These are phyloP conservation scores for Ogataea henricii DNA, from an alignment of 805 yeast species.

Conservation along the genomic window DNA sequence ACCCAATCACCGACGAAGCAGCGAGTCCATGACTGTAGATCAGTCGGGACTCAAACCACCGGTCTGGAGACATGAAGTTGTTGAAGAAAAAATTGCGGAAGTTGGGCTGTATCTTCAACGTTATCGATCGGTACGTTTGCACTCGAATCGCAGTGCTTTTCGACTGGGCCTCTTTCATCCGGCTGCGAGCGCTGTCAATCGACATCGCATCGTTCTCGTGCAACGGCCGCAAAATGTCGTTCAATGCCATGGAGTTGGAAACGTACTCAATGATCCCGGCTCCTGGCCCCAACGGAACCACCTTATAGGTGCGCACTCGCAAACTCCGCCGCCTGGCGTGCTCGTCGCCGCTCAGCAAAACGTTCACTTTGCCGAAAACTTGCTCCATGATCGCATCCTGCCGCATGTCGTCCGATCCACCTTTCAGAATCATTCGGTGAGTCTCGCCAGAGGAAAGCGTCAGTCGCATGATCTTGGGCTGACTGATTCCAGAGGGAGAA, in stretches of 20 bases:
- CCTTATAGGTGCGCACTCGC: constrained; percentile 79
- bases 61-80: constrained; percentile 63
- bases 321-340: constrained; percentile 59
- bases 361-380: constrained; percentile 85
- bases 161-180: constrained; percentile 61
- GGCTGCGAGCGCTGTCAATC: constrained; percentile 58
- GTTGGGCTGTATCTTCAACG: constrained; percentile 59
- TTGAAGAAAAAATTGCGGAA: constrained; percentile 71
- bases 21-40: constrained; percentile 79
- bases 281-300: constrained; percentile 83
- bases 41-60: constrained; percentile 71
- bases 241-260: constrained; percentile 67
- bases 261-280: constrained; percentile 93
- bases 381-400: constrained; percentile 99
- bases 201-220: constrained; percentile 57
- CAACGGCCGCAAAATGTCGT: constrained; percentile 64
- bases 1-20: constrained; percentile 81
- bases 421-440: constrained; percentile 70
- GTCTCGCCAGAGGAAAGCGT: constrained; percentile 56
- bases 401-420: constrained; percentile 86
- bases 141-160: constrained; percentile 46
- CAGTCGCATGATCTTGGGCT: constrained; percentile 76
- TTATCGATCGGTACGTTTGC: constrained; percentile 48
- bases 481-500: constrained; percentile 84
- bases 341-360: constrained; percentile 55